Percentiles rank a stretch among this genome's conserved stretches.
These are phyloP conservation scores for Rosa rugosa DNA, from an alignment of 306 rosid species.

Conservation along the genomic window DNA sequence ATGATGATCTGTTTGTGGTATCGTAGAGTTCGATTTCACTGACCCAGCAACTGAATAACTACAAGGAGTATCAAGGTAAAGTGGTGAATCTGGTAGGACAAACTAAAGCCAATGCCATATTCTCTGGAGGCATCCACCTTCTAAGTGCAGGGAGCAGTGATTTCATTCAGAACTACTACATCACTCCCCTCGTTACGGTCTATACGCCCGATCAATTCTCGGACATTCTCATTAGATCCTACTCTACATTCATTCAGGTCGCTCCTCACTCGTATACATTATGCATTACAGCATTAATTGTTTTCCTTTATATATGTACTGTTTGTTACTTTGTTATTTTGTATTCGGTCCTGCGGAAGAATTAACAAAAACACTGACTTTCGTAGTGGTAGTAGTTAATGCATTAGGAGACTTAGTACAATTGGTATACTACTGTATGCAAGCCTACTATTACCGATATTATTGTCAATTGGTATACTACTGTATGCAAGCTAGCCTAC, in stretches of 20 bases:
- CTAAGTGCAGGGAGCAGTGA: conserved; percentile 64
- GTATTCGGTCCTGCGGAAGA: neutral
- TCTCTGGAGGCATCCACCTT: conserved; percentile 53
- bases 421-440: neutral
- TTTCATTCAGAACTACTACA: conserved; percentile 57
- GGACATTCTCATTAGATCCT: conserved; percentile 44
- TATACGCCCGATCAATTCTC: conserved; percentile 52
- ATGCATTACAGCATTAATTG: neutral
- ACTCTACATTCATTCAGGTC: conserved; percentile 55
- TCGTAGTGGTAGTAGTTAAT: neutral
- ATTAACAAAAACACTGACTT: neutral
- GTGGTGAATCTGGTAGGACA: conserved; percentile 50
- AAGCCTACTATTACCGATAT: neutral
- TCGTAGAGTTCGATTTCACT: conserved; percentile 45
- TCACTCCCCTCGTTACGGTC: conserved; percentile 35
- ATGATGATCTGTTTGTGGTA: conserved; percentile 5
- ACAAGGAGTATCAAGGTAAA: conserved; percentile 46
- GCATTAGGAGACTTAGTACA: neutral
- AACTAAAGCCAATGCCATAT: conserved; percentile 40
- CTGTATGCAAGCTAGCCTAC: neutral
- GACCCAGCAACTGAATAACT: conserved; percentile 52
- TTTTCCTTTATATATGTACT: neutral
- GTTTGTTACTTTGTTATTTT: neutral
- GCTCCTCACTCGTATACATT: neutral
- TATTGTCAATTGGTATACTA: neutral